A percentile compares a stretch with the other conserved stretches of the same genome.
These are phyloP conservation scores for Magnusiomyces magnusii DNA, from an alignment of 1,139 yeast species.

Conservation along the genomic window DNA sequence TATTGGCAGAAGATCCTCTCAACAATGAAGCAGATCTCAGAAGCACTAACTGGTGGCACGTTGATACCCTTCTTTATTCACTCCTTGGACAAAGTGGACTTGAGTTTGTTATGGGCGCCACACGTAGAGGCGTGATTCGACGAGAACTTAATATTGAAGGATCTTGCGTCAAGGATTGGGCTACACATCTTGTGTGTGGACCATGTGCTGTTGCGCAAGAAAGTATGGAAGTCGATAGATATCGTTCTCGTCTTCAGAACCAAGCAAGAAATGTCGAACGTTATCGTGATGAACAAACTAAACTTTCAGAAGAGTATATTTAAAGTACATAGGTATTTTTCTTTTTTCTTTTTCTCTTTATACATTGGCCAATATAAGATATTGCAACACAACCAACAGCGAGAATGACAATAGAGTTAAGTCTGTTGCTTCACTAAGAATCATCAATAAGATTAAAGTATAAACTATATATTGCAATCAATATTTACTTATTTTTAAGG, in stretches of 20 bases:
- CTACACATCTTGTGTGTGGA: background rate
- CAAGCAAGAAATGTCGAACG: background rate
- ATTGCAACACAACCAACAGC: background rate
- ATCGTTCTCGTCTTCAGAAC: background rate
- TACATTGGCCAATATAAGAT: too few relatives aligned
- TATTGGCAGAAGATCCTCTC: background rate
- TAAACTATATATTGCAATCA: too few relatives aligned
- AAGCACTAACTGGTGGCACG: constrained; percentile 3
- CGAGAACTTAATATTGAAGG: constrained; percentile 2
- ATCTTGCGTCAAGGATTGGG: background rate
- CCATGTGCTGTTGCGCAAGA: constrained; percentile 4
- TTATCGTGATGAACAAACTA: background rate
- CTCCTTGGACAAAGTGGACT: background rate
- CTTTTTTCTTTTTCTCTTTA: background rate
- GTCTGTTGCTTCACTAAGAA: background rate
- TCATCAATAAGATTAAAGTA: too few relatives aligned
- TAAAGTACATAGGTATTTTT: background rate
- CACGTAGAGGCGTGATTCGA: background rate
- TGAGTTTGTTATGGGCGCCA: background rate
- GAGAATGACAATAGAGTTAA: background rate
- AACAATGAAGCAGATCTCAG: background rate
- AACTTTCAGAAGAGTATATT: background rate
- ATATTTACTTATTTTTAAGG: too few relatives aligned
- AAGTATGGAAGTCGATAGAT: background rate
- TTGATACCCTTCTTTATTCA: background rate